phyloP scores from a whole-genome alignment of 768 basidiomycete genomes.

The Russula sp. region DNA sequence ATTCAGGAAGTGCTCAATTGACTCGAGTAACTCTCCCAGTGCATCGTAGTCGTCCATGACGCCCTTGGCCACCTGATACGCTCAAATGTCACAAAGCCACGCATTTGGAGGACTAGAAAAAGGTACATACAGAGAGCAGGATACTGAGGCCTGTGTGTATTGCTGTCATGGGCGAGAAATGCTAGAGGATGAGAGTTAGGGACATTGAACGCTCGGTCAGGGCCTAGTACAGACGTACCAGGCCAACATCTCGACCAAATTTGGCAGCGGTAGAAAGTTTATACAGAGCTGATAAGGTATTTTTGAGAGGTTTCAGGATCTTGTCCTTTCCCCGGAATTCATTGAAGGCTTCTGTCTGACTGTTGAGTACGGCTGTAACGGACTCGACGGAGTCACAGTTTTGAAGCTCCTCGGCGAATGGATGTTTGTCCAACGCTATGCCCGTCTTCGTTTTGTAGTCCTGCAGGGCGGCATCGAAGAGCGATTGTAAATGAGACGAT shows the following conservation, averaged over 20 bases:
- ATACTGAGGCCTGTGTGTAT: not conserved
- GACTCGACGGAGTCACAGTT: not conserved
- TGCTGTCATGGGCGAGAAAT: not conserved
- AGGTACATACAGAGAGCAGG: not conserved
- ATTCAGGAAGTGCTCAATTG: not conserved
- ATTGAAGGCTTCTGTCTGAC: not conserved
- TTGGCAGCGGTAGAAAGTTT: not conserved
- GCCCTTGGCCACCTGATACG: not conserved
- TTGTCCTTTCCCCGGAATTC: not conserved
- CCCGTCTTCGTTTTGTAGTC: not conserved
- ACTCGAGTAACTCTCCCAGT: not conserved
- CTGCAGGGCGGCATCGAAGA: not conserved
- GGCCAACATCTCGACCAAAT: no score
- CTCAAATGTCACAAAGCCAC: not conserved
- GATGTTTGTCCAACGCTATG: not conserved
- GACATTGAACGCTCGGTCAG: not conserved
- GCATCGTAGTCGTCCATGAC: not conserved
- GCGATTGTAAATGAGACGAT: not conserved
- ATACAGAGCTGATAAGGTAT: not conserved
- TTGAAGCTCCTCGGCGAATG: not conserved
- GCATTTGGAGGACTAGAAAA: not conserved
- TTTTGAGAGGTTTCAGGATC: not conserved
- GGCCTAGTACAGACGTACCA: not conserved
- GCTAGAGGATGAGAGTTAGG: not conserved
- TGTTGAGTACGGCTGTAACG: not conserved